phyloP scores from a whole-genome alignment of 2,329 filamentous ascomycete genomes.

The Alternaria conjuncta region DNA sequence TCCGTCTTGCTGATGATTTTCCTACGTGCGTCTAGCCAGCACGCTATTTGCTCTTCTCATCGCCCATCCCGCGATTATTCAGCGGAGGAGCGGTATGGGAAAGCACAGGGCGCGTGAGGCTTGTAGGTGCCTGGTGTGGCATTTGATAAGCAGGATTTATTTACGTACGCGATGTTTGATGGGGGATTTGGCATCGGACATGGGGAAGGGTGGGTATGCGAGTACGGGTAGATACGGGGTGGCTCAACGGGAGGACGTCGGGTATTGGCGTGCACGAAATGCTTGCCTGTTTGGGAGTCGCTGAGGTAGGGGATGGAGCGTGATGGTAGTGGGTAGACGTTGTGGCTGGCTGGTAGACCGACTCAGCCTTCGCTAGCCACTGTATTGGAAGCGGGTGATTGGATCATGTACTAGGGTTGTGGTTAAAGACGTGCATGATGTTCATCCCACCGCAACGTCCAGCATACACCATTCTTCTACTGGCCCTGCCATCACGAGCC shows the following conservation, averaged over 20 bases:
- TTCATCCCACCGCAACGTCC: neutral
- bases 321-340: neutral
- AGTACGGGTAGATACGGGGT: neutral
- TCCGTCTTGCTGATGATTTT: neutral
- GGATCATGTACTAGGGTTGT: neutral
- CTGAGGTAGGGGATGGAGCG: neutral
- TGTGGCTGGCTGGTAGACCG: neutral
- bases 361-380: neutral
- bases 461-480: neutral
- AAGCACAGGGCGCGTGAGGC: neutral
- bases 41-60: conserved; percentile 12
- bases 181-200: neutral
- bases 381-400: neutral
- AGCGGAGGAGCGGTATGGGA: conserved; percentile 2
- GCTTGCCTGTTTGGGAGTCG: neutral
- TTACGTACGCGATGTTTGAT: neutral
- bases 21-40: neutral
- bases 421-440: neutral
- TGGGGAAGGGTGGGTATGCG: neutral
- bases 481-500: neutral
- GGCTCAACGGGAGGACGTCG: neutral
- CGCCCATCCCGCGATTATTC: conserved; percentile 3
- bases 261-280: neutral
- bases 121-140: neutral
- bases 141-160: neutral